phyloP scores from a whole-genome alignment of 148 eudicot species.

The Suaeda aralocaspica region DNA sequence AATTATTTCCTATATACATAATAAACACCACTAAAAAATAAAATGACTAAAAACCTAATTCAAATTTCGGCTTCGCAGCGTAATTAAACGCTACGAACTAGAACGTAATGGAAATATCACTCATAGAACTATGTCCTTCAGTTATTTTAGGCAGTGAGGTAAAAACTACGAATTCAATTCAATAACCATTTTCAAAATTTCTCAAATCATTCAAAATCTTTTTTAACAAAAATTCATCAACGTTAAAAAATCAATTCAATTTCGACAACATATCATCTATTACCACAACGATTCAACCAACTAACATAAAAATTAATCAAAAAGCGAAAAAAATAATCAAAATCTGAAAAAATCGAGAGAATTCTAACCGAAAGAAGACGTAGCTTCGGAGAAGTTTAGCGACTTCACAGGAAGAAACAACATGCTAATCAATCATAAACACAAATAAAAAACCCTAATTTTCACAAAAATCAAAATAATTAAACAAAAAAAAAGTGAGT shows the following conservation, averaged over 20 bases:
- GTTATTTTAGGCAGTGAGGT: neutral
- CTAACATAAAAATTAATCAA: neutral
- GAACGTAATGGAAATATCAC: too few species aligned
- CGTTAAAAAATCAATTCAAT: neutral
- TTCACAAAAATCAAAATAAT: neutral
- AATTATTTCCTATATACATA: too few species aligned
- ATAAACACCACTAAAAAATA: too few species aligned
- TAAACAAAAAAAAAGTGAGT: neutral
- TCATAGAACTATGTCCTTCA: too few species aligned
- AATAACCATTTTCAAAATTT: neutral
- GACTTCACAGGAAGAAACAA: constrained; percentile 74
- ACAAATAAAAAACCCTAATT: neutral
- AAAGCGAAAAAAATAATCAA: neutral
- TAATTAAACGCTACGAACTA: too few species aligned
- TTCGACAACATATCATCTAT: neutral
- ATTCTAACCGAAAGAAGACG: constrained; percentile 56
- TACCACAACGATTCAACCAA: neutral
- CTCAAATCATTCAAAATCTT: neutral
- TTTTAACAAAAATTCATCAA: neutral
- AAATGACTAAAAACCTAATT: too few species aligned
- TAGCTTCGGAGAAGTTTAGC: constrained; percentile 78
- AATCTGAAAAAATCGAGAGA: neutral
- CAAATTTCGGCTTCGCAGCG: too few species aligned
- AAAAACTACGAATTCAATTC: neutral
- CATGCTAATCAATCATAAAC: constrained; percentile 46